Conservation (phyloP, 108 stramenopile genomes). For the Asterionellopsis glacialis region DNA sequence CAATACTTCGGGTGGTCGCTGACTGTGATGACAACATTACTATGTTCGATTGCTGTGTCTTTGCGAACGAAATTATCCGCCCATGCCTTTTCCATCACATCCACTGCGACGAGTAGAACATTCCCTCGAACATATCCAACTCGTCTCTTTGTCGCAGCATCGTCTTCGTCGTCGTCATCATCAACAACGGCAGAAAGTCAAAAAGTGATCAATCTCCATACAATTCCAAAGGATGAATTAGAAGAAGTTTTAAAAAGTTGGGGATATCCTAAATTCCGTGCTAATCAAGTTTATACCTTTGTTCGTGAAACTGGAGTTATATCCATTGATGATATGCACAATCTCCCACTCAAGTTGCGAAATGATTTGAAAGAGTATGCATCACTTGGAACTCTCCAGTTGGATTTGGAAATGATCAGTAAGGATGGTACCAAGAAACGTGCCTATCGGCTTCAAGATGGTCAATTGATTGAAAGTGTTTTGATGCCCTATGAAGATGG, state of each 20-base stretch:
- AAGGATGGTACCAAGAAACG: constrained; percentile 94
- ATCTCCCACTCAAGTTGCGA: constrained; percentile 76
- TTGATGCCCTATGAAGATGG: constrained; percentile 97
- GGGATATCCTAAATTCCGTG: constrained; percentile 78
- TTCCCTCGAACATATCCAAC: no score
- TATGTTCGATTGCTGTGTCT: no score
- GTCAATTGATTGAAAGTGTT: constrained; percentile 93
- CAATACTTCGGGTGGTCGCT: no score
- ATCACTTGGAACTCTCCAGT: constrained; percentile 40
- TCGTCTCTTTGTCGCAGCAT: no score
- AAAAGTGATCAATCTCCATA: constrained; percentile 52
- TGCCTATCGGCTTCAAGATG: constrained; percentile 84
- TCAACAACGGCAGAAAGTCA: not conserved
- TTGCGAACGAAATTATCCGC: no score
- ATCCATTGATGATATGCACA: constrained; percentile 76
- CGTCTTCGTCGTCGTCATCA: no score
- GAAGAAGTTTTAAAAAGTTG: constrained; percentile 49
- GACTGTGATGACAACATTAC: no score
- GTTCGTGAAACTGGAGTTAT: constrained; percentile 63
- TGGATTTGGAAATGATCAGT: constrained; percentile 59
- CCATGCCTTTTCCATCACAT: no score
- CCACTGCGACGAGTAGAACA: no score
- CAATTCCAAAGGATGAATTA: constrained; percentile 49
- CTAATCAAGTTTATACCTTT: constrained; percentile 84
- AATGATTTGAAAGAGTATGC: constrained; percentile 34